phyloP scores from a whole-genome alignment of 805 yeast genomes.

The Danielia oregonensis region DNA sequence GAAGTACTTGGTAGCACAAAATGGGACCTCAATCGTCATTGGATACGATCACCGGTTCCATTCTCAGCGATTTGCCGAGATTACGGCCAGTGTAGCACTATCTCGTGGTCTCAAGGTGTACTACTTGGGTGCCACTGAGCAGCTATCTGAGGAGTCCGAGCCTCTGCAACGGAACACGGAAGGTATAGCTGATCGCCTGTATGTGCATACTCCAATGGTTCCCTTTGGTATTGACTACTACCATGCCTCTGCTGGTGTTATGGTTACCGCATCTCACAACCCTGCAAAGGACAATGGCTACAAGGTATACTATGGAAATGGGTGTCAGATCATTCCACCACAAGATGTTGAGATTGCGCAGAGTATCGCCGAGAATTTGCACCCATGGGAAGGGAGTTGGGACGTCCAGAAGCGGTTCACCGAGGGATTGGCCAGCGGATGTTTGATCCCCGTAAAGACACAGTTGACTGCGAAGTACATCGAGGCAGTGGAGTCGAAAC shows the following conservation, averaged over 20 bases:
- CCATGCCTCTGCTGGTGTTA: constrained; percentile 74
- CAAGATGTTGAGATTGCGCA: constrained; percentile 72
- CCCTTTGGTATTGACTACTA: constrained; percentile 75
- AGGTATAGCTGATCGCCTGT: constrained; percentile 4
- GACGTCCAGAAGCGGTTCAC: constrained; percentile 37
- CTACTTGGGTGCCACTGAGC: constrained; percentile 45
- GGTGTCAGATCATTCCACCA: constrained; percentile 95
- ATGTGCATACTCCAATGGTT: constrained; percentile 85
- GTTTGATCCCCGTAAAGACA: constrained; percentile 39
- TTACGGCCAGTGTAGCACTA: constrained; percentile 74
- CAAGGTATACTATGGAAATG: constrained; percentile 89
- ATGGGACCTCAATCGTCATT: constrained; percentile 50
- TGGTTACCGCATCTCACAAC: constrained; percentile 90
- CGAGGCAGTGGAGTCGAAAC: constrained; percentile 16
- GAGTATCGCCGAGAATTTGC: constrained; percentile 55
- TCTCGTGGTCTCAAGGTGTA: constrained; percentile 66
- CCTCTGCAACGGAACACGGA: neutral
- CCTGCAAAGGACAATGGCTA: constrained; percentile 88
- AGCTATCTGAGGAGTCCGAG: constrained; percentile 25
- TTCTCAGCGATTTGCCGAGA: constrained; percentile 73
- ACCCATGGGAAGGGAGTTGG: constrained; percentile 53
- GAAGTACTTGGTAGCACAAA: constrained; percentile 35
- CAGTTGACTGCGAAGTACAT: constrained; percentile 44
- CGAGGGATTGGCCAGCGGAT: constrained; percentile 17
- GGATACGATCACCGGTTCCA: constrained; percentile 92